Base-by-base conservation (phyloP, 208 protist genomes). In the Leishmania braziliensis region DNA sequence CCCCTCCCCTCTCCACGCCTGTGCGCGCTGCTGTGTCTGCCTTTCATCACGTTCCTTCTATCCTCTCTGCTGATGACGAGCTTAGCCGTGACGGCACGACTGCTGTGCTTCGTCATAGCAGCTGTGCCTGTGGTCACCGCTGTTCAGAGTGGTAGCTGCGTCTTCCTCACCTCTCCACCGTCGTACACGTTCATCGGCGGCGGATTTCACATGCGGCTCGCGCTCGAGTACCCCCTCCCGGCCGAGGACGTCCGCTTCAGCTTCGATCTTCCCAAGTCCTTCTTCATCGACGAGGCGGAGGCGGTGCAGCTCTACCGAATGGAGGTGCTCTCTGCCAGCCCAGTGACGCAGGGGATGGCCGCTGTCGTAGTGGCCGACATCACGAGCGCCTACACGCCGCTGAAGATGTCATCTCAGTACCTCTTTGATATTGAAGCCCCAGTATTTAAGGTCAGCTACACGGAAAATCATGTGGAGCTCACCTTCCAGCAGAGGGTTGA, bases 401-500 rank as follows among this genome's bases (percentile, higher is more conserved):
- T 95, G 63, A 6, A 50, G 5, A 77, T 96, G 53, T 70, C 72
- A 5, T 92, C 90, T 39, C 72, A 84, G 54, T 84, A 86, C 53
- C 83, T 87, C 46, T 95, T 95, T 78, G 94, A 97, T 71, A 97
- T 97, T 72, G 94, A 97, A 76, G 92, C 91, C 0, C 94, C 94
- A 8, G 87, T 83, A 20, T 97, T 97, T 77, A 86, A 85, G 29
- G 84, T 97, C 43, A 66, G 65, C 66, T 95, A 97, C 82, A 76
- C 84, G 4, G 77, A 54, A 0, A 93, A 93, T 65, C 72, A 78
- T 50, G 91, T 94, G 26, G 56, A 66, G 68, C 78, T 95, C 12
- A 77, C 50, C 1, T 89, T 89, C 29, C 3, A 75, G 58, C 80
- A 71, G 46, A 9, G 33, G 69, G n/a, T n/a, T 9, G 69, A 73